phyloP scores from a whole-genome alignment of 2,329 filamentous ascomycete species.

The Chlorencoelia australis region DNA sequence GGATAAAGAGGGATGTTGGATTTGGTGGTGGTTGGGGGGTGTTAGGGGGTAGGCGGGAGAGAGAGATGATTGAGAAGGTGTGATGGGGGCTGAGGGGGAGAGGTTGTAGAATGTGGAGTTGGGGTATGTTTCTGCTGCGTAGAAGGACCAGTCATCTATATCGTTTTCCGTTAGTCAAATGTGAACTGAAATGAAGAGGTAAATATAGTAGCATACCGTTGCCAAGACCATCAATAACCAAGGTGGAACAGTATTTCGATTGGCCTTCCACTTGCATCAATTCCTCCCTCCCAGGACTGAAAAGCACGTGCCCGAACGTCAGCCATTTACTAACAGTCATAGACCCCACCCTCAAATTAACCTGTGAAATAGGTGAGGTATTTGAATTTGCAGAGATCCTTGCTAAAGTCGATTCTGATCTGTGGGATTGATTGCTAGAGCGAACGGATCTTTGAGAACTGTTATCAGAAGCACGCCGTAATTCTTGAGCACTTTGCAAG shows the following conservation, averaged over 20 bases:
- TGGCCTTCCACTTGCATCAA: conserved; percentile 42
- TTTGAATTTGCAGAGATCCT: conserved; percentile 33
- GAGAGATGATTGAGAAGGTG: conserved; percentile 29
- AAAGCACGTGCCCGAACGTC: conserved; percentile 72
- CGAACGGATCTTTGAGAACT: conserved; percentile 15
- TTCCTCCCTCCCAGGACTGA: conserved; percentile 69
- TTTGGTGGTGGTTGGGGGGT: conserved; percentile 65
- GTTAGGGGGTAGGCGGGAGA: conserved; percentile 42
- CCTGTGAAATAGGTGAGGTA: conserved; percentile 55
- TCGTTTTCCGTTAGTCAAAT: conserved; percentile 8
- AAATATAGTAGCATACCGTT: conserved; percentile 36
- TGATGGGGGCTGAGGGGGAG: conserved; percentile 42
- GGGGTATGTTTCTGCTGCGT: conserved; percentile 71
- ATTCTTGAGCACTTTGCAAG: conserved; percentile 3
- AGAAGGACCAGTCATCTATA: conserved; percentile 72
- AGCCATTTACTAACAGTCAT: conserved; percentile 85
- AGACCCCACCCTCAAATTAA: conserved; percentile 69
- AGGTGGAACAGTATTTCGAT: conserved; percentile 50
- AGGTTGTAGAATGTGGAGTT: conserved; percentile 68
- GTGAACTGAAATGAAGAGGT: background rate
- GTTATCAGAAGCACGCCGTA: conserved; percentile 8
- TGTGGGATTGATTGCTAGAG: conserved; percentile 15
- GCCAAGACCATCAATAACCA: conserved; percentile 76
- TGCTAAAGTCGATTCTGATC: conserved; percentile 11
- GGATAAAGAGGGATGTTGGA: conserved; percentile 41